Evolutionary conservation across 371 early-diverging fungal species (phyloP).

Genomic region (Mortierella sp.): DNA sequence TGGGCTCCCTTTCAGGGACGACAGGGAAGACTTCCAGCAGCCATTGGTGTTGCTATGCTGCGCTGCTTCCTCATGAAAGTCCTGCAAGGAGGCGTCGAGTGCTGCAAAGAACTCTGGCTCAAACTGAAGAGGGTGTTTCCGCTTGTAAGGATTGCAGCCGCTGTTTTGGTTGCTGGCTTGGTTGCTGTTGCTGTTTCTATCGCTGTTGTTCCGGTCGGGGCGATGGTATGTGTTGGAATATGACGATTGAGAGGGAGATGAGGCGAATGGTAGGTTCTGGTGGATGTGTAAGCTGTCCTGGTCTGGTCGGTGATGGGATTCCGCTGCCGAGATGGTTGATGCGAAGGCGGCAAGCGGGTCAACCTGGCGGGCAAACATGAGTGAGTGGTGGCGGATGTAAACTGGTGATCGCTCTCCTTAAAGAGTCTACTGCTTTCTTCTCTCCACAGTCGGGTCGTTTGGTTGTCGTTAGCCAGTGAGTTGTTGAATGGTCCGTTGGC

Average conservation of each 20-base stretch:
- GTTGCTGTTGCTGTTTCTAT: slow-evolving; percentile 6
- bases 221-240: background rate
- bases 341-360: slow-evolving; percentile 28
- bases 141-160: slow-evolving; percentile 25
- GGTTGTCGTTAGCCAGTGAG: background rate
- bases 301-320: slow-evolving; percentile 18
- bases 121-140: slow-evolving; percentile 44
- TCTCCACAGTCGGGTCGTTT: background rate
- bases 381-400: background rate
- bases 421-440: background rate
- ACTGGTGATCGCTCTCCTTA: background rate
- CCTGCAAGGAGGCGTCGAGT: slow-evolving; percentile 35
- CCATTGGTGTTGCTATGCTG: background rate
- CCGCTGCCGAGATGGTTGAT: slow-evolving; percentile 30
- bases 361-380: slow-evolving; percentile 47
- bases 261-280: background rate
- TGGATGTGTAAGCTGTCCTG: background rate
- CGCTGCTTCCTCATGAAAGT: background rate
- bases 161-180: background rate
- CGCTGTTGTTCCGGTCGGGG: background rate
- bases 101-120: slow-evolving; percentile 52
- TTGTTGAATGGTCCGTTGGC: background rate
- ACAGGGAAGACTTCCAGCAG: background rate
- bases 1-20: background rate
- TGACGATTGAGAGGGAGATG: background rate